phyloP scores from a whole-genome alignment of 768 basidiomycete species.

The Leccinum subgranulosum region DNA sequence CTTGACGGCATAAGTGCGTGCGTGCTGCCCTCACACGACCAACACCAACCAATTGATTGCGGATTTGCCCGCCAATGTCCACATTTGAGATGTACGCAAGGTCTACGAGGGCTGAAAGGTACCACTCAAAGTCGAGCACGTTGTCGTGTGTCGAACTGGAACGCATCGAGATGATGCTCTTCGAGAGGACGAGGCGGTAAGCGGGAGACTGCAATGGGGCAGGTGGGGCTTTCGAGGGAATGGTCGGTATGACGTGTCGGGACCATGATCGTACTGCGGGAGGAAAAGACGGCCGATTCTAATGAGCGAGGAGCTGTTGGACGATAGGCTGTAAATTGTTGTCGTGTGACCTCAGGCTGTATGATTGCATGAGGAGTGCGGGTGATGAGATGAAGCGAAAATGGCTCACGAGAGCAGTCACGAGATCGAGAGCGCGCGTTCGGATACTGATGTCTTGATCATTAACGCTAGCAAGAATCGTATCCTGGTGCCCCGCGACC shows the following conservation, averaged over 20 bases:
- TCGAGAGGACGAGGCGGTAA: constrained; percentile 81
- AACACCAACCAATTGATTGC: constrained; percentile 82
- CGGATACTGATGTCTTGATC: constrained; percentile 95
- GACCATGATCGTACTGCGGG: constrained; percentile 53
- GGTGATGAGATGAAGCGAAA: not conserved
- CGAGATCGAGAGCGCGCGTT: constrained; percentile 91
- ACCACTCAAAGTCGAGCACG: constrained; percentile 95
- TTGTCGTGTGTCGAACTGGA: constrained; percentile 82
- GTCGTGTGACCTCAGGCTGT: constrained; percentile 77
- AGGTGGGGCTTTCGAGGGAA: constrained; percentile 36
- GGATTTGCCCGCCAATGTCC: constrained; percentile 72
- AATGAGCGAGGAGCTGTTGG: constrained; percentile 83
- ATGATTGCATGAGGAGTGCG: not conserved
- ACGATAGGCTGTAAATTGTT: constrained; percentile 85
- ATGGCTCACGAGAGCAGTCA: constrained; percentile 81
- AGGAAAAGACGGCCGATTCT: constrained; percentile 49
- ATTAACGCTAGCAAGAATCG: constrained; percentile 83
- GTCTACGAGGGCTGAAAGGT: constrained; percentile 90
- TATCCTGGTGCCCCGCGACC: constrained; percentile 88
- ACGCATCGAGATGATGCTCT: constrained; percentile 83
- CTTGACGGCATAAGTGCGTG: constrained; percentile 76
- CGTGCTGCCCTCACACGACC: constrained; percentile 76
- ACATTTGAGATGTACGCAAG: constrained; percentile 84
- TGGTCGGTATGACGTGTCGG: constrained; percentile 47
- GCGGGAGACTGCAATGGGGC: constrained; percentile 72